Conservation (phyloP, 352 stramenopile species). For the Phytopythium litorale region DNA sequence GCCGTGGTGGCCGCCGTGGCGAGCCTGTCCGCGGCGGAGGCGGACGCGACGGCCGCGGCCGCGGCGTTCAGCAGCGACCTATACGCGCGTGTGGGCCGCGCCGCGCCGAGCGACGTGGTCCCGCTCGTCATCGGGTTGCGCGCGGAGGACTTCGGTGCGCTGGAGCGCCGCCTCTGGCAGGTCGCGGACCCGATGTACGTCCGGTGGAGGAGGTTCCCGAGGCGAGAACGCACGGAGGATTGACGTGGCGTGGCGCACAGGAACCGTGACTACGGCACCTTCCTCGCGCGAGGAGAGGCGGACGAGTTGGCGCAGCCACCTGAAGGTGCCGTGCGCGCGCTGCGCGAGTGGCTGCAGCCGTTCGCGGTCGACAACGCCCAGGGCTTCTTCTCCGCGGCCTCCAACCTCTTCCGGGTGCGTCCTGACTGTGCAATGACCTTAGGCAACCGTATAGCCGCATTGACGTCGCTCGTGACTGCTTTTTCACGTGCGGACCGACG, state of each 20-base stretch:
- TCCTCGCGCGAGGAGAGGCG: conserved; percentile 36
- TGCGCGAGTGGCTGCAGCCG: conserved; percentile 42
- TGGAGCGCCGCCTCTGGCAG: conserved; percentile 49
- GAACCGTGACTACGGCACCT: conserved; percentile 43
- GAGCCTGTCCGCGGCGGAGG: neutral
- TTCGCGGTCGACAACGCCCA: conserved; percentile 12
- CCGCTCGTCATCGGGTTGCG: conserved; percentile 53
- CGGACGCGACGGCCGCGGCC: neutral
- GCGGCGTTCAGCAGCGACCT: conserved; percentile 27
- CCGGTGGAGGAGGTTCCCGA: neutral
- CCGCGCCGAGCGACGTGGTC: conserved; percentile 32
- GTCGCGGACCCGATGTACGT: conserved; percentile 59
- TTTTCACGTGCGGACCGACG: conserved; percentile 24
- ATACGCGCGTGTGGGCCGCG: conserved; percentile 26
- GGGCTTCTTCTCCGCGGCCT: conserved; percentile 35
- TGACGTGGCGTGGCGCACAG: conserved; percentile 16
- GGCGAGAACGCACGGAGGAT: neutral
- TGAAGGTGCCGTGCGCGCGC: conserved; percentile 36
- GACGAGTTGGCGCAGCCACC: conserved; percentile 38
- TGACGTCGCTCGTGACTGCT: neutral
- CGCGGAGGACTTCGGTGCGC: conserved; percentile 36
- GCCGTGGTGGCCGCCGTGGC: neutral
- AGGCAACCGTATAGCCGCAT: neutral
- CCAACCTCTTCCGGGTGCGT: conserved; percentile 25
- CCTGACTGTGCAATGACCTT: neutral